Evolutionary conservation across 176 grass and related monocot genomes (phyloP).

Genomic region (bread wheat (Triticum aestivum)): DNA sequence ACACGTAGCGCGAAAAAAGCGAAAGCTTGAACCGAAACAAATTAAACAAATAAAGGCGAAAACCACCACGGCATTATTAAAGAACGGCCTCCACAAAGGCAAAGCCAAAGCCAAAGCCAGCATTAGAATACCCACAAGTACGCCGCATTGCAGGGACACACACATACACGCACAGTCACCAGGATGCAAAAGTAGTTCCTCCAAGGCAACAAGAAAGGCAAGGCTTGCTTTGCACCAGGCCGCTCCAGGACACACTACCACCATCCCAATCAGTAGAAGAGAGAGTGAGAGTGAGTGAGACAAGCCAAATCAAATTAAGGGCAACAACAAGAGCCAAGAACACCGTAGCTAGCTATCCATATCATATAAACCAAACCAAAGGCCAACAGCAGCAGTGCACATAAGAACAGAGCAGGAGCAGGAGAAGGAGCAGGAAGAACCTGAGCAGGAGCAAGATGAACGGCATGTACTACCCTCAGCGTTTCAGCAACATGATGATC

Average conservation of each 20-base stretch:
- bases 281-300: slow-evolving; percentile 35
- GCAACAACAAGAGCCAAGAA: slow-evolving; percentile 35
- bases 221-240: slow-evolving; percentile 36
- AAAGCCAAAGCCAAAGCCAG: slow-evolving; percentile 53
- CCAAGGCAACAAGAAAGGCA: slow-evolving; percentile 10
- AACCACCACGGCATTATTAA: slow-evolving; percentile 24
- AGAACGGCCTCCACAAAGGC: slow-evolving; percentile 23
- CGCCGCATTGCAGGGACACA: slow-evolving; percentile 26
- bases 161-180: slow-evolving; percentile 27
- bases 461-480: slow-evolving; percentile 56
- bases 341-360: background rate
- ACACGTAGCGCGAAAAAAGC: background rate
- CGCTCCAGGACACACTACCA: slow-evolving; percentile 34
- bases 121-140: slow-evolving; percentile 43
- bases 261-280: slow-evolving; percentile 34
- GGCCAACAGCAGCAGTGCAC: background rate
- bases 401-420: slow-evolving; percentile 21
- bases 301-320: slow-evolving; percentile 29
- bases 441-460: slow-evolving; percentile 27
- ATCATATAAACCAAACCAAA: slow-evolving; percentile 26
- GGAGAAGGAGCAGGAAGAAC: slow-evolving; percentile 7
- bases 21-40: slow-evolving; percentile 28
- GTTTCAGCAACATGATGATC: slow-evolving; percentile 75
- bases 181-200: slow-evolving; percentile 26
- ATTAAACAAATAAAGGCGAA: background rate